phyloP scores from a whole-genome alignment of 345 rosid genomes.

The Syzygium grande region DNA sequence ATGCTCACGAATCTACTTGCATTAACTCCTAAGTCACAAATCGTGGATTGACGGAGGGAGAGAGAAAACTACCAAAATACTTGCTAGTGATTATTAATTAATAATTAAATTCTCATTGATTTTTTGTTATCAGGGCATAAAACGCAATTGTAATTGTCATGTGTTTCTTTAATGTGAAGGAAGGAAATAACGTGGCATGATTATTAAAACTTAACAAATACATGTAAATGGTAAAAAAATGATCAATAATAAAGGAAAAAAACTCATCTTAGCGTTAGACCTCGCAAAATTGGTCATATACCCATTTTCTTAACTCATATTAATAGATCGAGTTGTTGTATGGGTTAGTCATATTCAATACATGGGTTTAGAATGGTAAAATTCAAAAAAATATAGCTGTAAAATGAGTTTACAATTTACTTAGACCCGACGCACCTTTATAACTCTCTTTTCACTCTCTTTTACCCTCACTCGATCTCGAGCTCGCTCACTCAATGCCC shows the following conservation, averaged over 20 bases:
- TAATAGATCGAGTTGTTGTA: too few species aligned
- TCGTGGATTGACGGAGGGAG: fast-evolving
- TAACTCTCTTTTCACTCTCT: too few species aligned
- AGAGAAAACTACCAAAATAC: neutral
- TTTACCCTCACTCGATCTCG: too few species aligned
- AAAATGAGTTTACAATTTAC: too few species aligned
- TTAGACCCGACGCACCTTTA: too few species aligned
- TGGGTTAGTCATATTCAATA: too few species aligned
- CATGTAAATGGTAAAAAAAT: neutral
- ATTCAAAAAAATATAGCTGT: too few species aligned
- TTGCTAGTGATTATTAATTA: neutral
- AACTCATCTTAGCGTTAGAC: neutral
- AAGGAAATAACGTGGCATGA: neutral
- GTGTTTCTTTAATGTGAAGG: neutral
- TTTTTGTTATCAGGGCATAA: neutral
- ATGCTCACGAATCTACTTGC: neutral
- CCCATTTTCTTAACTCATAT: too few species aligned
- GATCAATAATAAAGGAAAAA: neutral
- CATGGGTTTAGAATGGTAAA: too few species aligned
- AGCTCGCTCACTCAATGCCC: too few species aligned
- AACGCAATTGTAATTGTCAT: neutral
- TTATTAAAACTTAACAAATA: neutral
- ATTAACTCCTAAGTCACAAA: neutral
- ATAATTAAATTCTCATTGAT: neutral
- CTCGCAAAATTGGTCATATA: too few species aligned